Conservation (phyloP, 306 rosid genomes). For the Fagus crenata region DNA sequence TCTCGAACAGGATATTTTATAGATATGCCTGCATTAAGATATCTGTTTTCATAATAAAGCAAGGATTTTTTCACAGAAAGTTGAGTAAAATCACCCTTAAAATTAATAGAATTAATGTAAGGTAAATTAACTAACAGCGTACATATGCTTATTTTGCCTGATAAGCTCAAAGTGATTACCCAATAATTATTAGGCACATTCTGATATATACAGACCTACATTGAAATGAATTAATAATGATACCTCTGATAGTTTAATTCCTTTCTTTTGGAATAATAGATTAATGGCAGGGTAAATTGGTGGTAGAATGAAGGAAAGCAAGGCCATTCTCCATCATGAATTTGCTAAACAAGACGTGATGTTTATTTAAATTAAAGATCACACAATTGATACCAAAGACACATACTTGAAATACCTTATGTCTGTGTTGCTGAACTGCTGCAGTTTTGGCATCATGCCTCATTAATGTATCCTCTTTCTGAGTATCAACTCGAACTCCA, state of each 20-base stretch:
- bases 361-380: conserved; percentile 10
- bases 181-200: background rate
- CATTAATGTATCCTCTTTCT: conserved; percentile 29
- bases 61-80: background rate
- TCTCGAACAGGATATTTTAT: background rate
- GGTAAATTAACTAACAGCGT: background rate
- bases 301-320: background rate
- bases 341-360: background rate
- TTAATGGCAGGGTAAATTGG: background rate
- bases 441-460: conserved; percentile 41
- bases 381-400: background rate
- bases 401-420: conserved; percentile 46
- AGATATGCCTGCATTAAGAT: background rate
- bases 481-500: conserved; percentile 34
- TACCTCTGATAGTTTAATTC: background rate
- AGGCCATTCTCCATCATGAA: background rate
- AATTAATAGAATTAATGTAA: background rate
- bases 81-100: background rate
- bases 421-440: conserved; percentile 34
- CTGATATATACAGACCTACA: background rate
- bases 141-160: background rate
- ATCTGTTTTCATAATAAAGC: background rate
- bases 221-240: background rate
- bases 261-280: background rate
- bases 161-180: background rate